Evolutionary conservation across 129 eudicot genomes (phyloP).

Genomic region (Tanacetum coccineum): DNA sequence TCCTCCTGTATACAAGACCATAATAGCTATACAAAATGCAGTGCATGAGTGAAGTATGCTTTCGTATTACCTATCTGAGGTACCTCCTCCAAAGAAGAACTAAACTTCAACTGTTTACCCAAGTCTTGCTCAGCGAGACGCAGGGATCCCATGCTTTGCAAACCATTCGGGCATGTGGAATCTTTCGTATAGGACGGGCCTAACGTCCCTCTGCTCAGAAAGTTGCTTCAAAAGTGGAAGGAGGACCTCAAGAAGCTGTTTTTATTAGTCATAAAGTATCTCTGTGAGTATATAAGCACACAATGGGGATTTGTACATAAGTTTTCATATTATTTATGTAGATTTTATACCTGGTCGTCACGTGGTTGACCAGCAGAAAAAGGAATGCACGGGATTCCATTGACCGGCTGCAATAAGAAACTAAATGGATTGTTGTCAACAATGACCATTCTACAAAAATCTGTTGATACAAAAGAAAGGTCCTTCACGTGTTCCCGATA

Average conservation of each 20-base stretch:
- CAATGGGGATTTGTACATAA: not conserved
- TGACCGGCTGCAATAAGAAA: slow-evolving; percentile 90
- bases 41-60: slow-evolving; percentile 24
- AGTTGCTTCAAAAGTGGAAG: slow-evolving; percentile 94
- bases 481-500: slow-evolving; percentile 98
- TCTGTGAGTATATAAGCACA: slow-evolving; percentile 5
- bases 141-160: slow-evolving; percentile 89
- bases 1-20: slow-evolving; percentile 26
- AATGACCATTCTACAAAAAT: slow-evolving; percentile 65
- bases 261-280: slow-evolving; percentile 11
- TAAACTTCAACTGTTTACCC: not conserved
- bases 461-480: slow-evolving; percentile 70
- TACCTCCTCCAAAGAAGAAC: slow-evolving; percentile 26
- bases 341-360: slow-evolving; percentile 68
- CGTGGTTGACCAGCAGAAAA: slow-evolving; percentile 97
- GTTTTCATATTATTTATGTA: not conserved
- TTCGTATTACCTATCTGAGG: slow-evolving; percentile 27
- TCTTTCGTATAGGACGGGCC: slow-evolving; percentile 73
- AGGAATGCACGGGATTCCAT: slow-evolving; percentile 96
- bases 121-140: slow-evolving; percentile 22
- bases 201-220: slow-evolving; percentile 74
- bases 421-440: slow-evolving; percentile 99
- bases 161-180: slow-evolving; percentile 99
- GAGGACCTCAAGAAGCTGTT: slow-evolving; percentile 83
- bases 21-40: slow-evolving; percentile 49